Base-by-base conservation (phyloP, 2,329 filamentous ascomycete genomes). In the Fusarium kyushuense region DNA sequence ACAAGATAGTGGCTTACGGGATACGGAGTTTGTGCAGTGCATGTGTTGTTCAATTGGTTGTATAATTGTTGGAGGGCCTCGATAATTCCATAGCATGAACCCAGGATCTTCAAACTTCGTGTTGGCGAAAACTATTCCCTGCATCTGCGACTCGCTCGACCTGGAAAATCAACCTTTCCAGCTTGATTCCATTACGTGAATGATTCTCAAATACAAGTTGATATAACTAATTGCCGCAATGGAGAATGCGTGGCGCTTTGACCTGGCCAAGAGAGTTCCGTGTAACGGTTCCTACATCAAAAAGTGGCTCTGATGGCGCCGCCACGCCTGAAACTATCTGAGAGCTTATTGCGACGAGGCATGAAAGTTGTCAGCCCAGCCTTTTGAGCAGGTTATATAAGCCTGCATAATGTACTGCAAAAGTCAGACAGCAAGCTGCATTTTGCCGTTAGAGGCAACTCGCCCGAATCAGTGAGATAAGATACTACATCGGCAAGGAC, bases 391-490 rank as follows among this genome's bases (percentile, higher is more conserved):
- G 17, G 32, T 51, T 40, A 40, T 40, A 35, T 51, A 51, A 51
- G 33, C 33, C 9, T 40, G 33, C 33, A 51, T 40, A 38, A 30
- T 21, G 42, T 45, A 30, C 27, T 19, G n/a, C 12, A 45, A 19
- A 45, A 30, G 33, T 49, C 54, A 35, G 41, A 58, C 56, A 40
- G 21, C 33, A 58, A 12, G 7, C 49, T 53, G 53, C 46, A 56
- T n/a, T 11, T 13, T 29, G n/a, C 12, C n/a, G 16, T 55, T 45
- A 13, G 27, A 59, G 19, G 56, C 10, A 41, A n/a, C 17, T 29
- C 17, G 54, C 23, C 33, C n/a, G 25, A 58, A 23, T 14, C 3
- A 13, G 54, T 45, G 30, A 49, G 17, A 58, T 35, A 55, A 42
- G 40, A 49, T 59, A n/a, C 56, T 29, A 59, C 56, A 5, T 49